phyloP scores from a whole-genome alignment of 2,329 filamentous ascomycete species.

The Scolecobasidium constrictum region DNA sequence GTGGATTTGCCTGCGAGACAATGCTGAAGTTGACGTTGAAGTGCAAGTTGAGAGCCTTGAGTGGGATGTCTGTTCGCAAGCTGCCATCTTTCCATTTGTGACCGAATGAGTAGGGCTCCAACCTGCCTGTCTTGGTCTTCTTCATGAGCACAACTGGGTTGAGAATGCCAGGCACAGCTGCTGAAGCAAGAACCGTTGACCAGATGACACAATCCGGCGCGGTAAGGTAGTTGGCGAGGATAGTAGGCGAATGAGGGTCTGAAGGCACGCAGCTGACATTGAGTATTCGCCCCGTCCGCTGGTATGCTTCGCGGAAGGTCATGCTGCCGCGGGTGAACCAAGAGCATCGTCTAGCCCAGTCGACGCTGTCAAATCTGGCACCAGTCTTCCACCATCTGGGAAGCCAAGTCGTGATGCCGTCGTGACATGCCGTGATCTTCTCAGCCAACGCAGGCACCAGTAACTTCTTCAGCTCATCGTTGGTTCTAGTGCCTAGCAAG shows the following conservation, averaged over 20 bases:
- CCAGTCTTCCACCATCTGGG: conserved; percentile 85
- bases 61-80: conserved; percentile 85
- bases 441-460: conserved; percentile 79
- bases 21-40: conserved; percentile 99
- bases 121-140: conserved; percentile 64
- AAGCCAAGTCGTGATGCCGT: conserved; percentile 65
- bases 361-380: conserved; percentile 83
- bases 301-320: conserved; percentile 91
- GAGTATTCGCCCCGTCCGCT: conserved; percentile 83
- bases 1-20: conserved; percentile 79
- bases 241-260: conserved; percentile 84
- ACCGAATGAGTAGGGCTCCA: conserved; percentile 88
- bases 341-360: conserved; percentile 74
- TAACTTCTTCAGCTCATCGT: conserved; percentile 77
- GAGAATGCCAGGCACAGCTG: conserved; percentile 88
- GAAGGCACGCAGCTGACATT: conserved; percentile 95
- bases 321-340: conserved; percentile 90
- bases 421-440: conserved; percentile 75
- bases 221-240: conserved; percentile 90
- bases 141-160: conserved; percentile 91
- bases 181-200: conserved; percentile 90
- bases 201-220: conserved; percentile 96
- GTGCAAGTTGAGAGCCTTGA: conserved; percentile 87
- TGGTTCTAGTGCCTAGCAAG: conserved; percentile 76
- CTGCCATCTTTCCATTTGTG: conserved; percentile 99